Evolutionary conservation across 208 protist genomes (phyloP).

Genomic region (Naegleria gruberi): DNA sequence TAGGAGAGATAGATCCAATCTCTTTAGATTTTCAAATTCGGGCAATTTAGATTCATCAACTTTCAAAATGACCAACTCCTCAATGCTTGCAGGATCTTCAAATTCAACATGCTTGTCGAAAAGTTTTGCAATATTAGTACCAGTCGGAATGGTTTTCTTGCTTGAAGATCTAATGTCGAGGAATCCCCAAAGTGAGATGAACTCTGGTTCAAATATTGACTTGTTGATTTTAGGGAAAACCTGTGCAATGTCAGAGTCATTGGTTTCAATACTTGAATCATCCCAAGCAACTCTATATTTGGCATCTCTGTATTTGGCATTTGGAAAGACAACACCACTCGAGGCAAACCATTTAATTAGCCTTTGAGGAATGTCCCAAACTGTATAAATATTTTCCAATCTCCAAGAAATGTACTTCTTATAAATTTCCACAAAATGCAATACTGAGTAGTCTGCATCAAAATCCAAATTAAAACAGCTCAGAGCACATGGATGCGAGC

Average conservation of each 20-base stretch:
- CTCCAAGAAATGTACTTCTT: neutral
- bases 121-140: neutral
- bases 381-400: neutral
- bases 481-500: neutral
- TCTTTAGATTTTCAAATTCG: neutral
- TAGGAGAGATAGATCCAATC: neutral
- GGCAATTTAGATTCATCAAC: neutral
- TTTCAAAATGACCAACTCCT: neutral
- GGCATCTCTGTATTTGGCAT: no score
- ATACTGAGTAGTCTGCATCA: neutral
- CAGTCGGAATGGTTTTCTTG: no score
- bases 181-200: no score
- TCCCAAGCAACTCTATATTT: no score
- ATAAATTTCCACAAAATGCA: neutral
- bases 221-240: no score
- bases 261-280: no score
- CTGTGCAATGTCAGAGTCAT: no score
- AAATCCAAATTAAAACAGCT: neutral
- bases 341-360: no score
- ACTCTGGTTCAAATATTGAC: no score
- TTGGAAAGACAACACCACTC: no score
- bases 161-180: no score
- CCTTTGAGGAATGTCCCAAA: neutral
- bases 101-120: neutral
- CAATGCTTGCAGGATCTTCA: neutral